Evolutionary conservation across 1,284 basidiomycete species (phyloP).

Genomic region (Ceratobasidium sp.): DNA sequence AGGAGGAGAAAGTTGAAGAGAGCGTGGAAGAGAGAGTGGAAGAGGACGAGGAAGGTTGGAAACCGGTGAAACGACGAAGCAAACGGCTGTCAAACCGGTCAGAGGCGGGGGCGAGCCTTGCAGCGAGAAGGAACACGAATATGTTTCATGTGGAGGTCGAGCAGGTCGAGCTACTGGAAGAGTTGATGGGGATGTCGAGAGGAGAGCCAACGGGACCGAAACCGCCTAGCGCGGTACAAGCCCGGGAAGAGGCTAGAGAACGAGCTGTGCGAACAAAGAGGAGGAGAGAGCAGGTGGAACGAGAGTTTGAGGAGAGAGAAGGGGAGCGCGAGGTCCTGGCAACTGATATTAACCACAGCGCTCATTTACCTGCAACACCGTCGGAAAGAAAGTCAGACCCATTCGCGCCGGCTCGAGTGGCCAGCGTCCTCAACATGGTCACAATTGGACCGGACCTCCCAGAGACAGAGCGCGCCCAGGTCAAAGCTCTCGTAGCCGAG

Average conservation of each 20-base stretch:
- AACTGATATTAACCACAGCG: neutral
- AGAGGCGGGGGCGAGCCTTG: too few relatives aligned
- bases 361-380: slow-evolving; percentile 1
- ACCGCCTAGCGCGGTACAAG: too few relatives aligned
- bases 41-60: neutral
- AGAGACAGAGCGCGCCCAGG: slow-evolving; percentile 22
- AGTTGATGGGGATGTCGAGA: neutral
- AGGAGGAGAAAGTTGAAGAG: neutral
- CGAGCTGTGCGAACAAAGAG: too few relatives aligned
- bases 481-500: neutral
- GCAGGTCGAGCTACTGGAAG: neutral
- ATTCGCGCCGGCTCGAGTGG: slow-evolving; percentile 52
- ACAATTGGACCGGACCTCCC: slow-evolving; percentile 49
- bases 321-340: neutral
- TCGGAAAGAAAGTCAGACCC: slow-evolving; percentile 48
- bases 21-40: neutral
- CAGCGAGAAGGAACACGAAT: neutral
- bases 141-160: neutral
- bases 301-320: neutral
- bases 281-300: too few relatives aligned
- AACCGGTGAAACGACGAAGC: neutral
- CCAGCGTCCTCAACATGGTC: slow-evolving; percentile 51
- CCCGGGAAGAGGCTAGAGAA: too few relatives aligned
- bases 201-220: neutral
- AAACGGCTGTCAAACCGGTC: neutral